Base-by-base conservation (phyloP, 768 basidiomycete genomes). In the Rubroboletus pulcherrimus region DNA sequence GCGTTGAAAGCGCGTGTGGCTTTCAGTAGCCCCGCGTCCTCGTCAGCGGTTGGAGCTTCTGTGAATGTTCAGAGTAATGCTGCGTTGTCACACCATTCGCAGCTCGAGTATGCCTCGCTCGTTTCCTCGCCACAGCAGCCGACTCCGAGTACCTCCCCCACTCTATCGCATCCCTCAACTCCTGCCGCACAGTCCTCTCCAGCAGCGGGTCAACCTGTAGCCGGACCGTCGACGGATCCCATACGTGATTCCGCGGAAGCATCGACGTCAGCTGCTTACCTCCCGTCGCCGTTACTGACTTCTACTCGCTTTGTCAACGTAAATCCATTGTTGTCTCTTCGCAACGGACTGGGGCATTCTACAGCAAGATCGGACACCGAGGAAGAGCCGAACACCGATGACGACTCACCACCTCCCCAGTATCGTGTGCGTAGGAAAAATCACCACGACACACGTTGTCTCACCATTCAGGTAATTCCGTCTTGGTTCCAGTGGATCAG, bases 381-480 rank as follows among this genome's bases (percentile, higher is more conserved):
- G 31, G 74, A 73, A n/a, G 73, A 72, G 46, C 66, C 57, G 3
- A 70, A 66, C 53, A 71, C 63, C 19, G 74, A 66, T 41, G 75
- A 74, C 17, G 74, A 67, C 10, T 73, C 72, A 17, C 67, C 72
- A 9, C 56, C 61, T 7, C 56, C 60, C 9, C 67, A 63, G 21
- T 72, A 68, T 4, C 78, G 74, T 1, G 49, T 67, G 38, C 79
- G 78, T 57, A 76, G 87, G 24, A 66, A 62, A 19, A 86, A 79
- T 58, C 82, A 85, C 49, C 86, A 85, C 58, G 87, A 88, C 67
- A 81, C 66, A 40, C 79, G 82, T 11, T 83, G 81, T 68, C 74
- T 86, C 38, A 89, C 86, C 0, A 82, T 90, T 24, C 83, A 88
- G 66, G 88, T 86, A 68, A 60, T 74, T 56, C 37, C 5, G 15